Evolutionary conservation across 306 rosid species (phyloP), one percentile per base, ranked within the genome.

Genomic region (Trichosanthes cucumerina): DNA sequence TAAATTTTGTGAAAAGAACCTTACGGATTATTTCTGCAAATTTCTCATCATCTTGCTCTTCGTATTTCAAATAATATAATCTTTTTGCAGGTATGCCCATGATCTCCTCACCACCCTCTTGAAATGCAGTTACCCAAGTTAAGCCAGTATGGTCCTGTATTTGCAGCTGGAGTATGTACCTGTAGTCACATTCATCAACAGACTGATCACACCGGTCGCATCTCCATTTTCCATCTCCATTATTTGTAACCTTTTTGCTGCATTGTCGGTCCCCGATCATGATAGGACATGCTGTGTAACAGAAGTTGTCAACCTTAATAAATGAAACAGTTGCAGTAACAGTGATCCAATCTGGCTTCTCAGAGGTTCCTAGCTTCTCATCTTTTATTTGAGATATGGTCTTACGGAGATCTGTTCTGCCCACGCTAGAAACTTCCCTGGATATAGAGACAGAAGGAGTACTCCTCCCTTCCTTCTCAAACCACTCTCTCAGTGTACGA

Each of bases 271-370:
- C 97, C 21, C 92, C 96, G 39, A 84, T 86, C 97, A 83, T 85
- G 82, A 85, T 59, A 56, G 97, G 97, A 78, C 99, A 92, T 23
- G 97, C 97, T 15, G 96, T 63, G 88, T 95, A 95, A 85, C 95
- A 88, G 82, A 88, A 95, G 71, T 79, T 88, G 33, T 95, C 97
- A n/a, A 38, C 80, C 91, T 88, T 95, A 10, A 95, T 47, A 72
- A 75, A 90, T 75, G 92, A 81, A 80, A 92, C 31, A 26, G 83
- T 86, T 58, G 93, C 99, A 87, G 86, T 62, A 58, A 95, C 85
- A 28, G 92, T 87, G 76, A 95, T 88, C 97, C 97, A 95, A 88
- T 92, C 97, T 79, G 97, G 96, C 86, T 95, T 95, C 78, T 92
- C 99, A 1, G 90, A 91, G 64, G 97, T 92, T 80, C 99, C 97